Conservation (phyloP, 176 grass and related monocot species). For the Chloris gayana region DNA sequence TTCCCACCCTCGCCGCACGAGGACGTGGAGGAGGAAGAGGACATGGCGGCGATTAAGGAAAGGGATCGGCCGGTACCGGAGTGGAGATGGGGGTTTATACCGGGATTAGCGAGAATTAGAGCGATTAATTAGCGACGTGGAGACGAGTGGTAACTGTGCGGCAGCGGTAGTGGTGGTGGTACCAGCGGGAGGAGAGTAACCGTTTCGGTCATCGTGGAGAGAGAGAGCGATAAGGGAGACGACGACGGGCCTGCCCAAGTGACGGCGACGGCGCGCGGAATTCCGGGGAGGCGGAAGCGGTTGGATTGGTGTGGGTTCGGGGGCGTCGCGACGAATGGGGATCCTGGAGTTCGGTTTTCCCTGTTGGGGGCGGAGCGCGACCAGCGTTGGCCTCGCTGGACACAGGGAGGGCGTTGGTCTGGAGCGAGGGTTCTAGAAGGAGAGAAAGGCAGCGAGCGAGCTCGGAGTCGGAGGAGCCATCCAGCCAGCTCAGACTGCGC, state of each 20-base stretch:
- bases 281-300: neutral
- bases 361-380: slow-evolving; percentile 25
- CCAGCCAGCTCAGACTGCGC: too few species aligned
- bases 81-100: neutral
- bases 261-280: slow-evolving; percentile 39
- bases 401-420: neutral
- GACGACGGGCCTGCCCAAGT: slow-evolving; percentile 3
- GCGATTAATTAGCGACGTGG: neutral
- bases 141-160: neutral
- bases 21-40: slow-evolving; percentile 18
- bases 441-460: neutral
- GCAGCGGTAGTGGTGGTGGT: neutral
- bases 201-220: slow-evolving; percentile 30
- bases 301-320: neutral
- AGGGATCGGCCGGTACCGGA: neutral
- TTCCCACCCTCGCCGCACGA: slow-evolving; percentile 36
- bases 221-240: neutral
- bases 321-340: slow-evolving; percentile 35
- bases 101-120: neutral
- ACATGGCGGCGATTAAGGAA: slow-evolving; percentile 33
- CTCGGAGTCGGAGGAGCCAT: too few species aligned
- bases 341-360: slow-evolving; percentile 3
- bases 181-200: slow-evolving; percentile 3
- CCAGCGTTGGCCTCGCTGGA: slow-evolving; percentile 1
- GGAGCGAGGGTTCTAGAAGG: neutral